phyloP scores from a whole-genome alignment of 768 basidiomycete genomes.

The Boletellus ananas region DNA sequence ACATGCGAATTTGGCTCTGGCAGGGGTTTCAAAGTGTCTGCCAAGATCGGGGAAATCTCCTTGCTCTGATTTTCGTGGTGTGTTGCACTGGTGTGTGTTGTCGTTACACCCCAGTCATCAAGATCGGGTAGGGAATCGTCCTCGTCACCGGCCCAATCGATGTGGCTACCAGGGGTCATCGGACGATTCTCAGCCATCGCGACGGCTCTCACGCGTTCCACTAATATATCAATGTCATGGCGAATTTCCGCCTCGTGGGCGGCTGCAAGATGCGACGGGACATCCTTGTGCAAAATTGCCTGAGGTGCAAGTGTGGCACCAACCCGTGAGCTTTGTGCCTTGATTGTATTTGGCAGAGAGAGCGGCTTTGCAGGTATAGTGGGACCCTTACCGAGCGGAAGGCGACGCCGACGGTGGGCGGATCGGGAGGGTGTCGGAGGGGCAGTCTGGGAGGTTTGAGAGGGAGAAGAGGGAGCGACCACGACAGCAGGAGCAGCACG shows the following conservation, averaged over 20 bases:
- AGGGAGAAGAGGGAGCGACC: slow-evolving; percentile 21
- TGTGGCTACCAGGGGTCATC: slow-evolving; percentile 70
- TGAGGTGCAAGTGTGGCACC: slow-evolving; percentile 23
- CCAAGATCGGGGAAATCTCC: slow-evolving; percentile 65
- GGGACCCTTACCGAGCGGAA: slow-evolving; percentile 35
- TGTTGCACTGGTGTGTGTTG: slow-evolving; percentile 32
- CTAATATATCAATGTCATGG: slow-evolving; percentile 69
- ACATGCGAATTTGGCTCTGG: slow-evolving; percentile 42
- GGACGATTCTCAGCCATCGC: slow-evolving; percentile 69
- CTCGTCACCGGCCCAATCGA: slow-evolving; percentile 89
- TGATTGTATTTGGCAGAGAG: slow-evolving; percentile 18
- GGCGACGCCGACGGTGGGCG: slow-evolving; percentile 48
- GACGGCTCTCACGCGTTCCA: slow-evolving; percentile 70
- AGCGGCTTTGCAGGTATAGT: slow-evolving; percentile 14
- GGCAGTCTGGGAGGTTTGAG: slow-evolving; percentile 17
- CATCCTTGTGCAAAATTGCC: slow-evolving; percentile 44
- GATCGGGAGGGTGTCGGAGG: slow-evolving; percentile 39
- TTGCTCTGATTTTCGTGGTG: slow-evolving; percentile 31
- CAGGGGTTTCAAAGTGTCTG: slow-evolving; percentile 58
- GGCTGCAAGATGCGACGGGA: slow-evolving; percentile 52
- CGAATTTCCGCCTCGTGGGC: slow-evolving; percentile 45
- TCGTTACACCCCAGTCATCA: slow-evolving; percentile 78
- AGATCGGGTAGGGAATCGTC: slow-evolving; percentile 77
- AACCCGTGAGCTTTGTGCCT: slow-evolving; percentile 34
- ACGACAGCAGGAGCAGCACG: slow-evolving; percentile 21